Evolutionary conservation across 2,329 filamentous ascomycete species (phyloP).

Genomic region (Macrophomina phaseolina): DNA sequence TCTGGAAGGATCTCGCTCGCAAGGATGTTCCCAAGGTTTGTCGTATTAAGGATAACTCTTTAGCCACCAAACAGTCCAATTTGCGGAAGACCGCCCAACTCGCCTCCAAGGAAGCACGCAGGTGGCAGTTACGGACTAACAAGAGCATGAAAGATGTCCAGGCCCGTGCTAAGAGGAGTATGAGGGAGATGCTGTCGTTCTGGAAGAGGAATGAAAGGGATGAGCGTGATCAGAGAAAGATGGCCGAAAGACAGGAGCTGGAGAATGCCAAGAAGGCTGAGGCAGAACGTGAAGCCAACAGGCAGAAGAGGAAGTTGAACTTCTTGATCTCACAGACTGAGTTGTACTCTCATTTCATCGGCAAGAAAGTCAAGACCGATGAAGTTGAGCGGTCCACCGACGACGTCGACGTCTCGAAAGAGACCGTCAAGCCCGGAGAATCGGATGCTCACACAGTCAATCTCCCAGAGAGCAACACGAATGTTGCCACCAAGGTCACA

Average conservation of each 20-base stretch:
- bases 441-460: conserved; percentile 54
- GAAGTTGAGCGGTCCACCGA: conserved; percentile 91
- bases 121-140: conserved; percentile 97
- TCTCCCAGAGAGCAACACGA: conserved; percentile 54
- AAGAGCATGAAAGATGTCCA: conserved; percentile 98
- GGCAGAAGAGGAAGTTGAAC: conserved; percentile 98
- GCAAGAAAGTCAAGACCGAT: conserved; percentile 98
- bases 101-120: conserved; percentile 93
- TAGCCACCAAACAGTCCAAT: conserved; percentile 89
- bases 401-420: conserved; percentile 65
- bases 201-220: conserved; percentile 99
- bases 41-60: conserved; percentile 84
- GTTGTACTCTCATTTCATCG: conserved; percentile 98
- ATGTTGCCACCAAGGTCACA: conserved; percentile 74
- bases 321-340: conserved; percentile 99
- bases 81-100: conserved; percentile 96
- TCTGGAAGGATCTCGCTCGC: conserved; percentile 91
- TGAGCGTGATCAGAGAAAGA: conserved; percentile 90
- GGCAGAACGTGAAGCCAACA: conserved; percentile 94
- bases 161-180: conserved; percentile 93
- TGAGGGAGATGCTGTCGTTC: conserved; percentile 99
- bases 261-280: conserved; percentile 97
- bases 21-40: conserved; percentile 94
- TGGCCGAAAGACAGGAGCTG: conserved; percentile 92
- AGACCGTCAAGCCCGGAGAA: conserved; percentile 47